Base-by-base conservation (phyloP, 345 rosid species). In the Punica granatum region DNA sequence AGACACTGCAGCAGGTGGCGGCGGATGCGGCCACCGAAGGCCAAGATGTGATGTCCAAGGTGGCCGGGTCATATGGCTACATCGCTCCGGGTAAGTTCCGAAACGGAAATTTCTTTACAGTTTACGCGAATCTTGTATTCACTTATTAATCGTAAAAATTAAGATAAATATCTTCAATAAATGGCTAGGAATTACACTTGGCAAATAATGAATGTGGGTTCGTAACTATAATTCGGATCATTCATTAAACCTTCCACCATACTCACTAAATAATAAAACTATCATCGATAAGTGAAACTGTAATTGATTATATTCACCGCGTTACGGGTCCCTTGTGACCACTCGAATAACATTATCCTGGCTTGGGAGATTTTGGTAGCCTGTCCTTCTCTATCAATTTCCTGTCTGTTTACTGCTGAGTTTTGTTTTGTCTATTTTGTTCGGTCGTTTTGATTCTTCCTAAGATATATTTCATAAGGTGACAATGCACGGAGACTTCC, bases 1-100 rank as follows among this genome's bases (percentile, higher is more conserved):
- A 84, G 84, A 56, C 80, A 39, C 60, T 88, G 68, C 80, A 70
- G 58, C 67, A 64, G 16, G 75, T 69, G 63, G 53, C 1, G 16
- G 48, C 35, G 49, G 33, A 56, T 13, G 7, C 70, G 3, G 33
- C 31, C 3, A 69, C 54, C 4, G 71, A 54, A 13, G 63, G 54
- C 46, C 78, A 71, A 2, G 72, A 61, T 9, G 68, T 56, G 9
- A 84, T 78, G 89, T 85, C 90, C 0, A 76, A 78, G 53, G 73
- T 90, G 0, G 90, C 86, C 46, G 95, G 95, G 15, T 80, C 95
- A 64, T 83, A 75, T 63, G 97, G 95, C 66, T 88, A 90, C 71
- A 90, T 88, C 51, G 97, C 97, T 32, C 97, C 97, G 10, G 95
- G 97, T 86, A 10, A 72, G 80, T 59, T 60, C 36, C 30, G 16